These are phyloP conservation scores for Hypoxylon subgilvum DNA, from an alignment of 495 filamentous ascomycete genomes.

Conservation along the genomic window DNA sequence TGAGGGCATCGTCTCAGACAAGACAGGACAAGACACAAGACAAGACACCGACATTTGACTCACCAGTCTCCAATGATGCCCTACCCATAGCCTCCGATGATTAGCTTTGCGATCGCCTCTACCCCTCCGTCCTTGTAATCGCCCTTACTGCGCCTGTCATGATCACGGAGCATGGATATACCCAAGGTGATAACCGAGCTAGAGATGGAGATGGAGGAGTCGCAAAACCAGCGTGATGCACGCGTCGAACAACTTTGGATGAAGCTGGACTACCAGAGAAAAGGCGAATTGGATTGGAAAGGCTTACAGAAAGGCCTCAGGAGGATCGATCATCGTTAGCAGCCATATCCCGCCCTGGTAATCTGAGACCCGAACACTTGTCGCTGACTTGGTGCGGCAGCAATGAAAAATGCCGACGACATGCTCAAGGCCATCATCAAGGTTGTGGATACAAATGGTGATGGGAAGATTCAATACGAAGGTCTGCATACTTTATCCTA, in stretches of 20 bases:
- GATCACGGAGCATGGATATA: constrained; percentile 49
- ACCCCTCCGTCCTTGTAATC: constrained; percentile 17
- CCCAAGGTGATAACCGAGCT: constrained; percentile 52
- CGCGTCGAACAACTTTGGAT: constrained; percentile 81
- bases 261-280: constrained; percentile 74
- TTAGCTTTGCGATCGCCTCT: constrained; percentile 35
- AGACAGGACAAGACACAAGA: constrained; percentile 9
- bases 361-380: constrained; percentile 2
- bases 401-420: constrained; percentile 91
- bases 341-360: constrained; percentile 12
- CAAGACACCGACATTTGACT: constrained; percentile 13
- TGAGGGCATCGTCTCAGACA: constrained; percentile 30
- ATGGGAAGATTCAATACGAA: constrained; percentile 87
- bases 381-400: constrained; percentile 54
- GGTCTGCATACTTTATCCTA: constrained; percentile 55
- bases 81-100: constrained; percentile 39
- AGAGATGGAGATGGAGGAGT: constrained; percentile 61
- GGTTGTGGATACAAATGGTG: constrained; percentile 81
- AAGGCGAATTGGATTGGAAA: constrained; percentile 80
- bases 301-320: constrained; percentile 82
- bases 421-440: constrained; percentile 80
- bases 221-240: constrained; percentile 73
- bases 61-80: constrained; percentile 40
- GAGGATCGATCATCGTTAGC: constrained; percentile 91
- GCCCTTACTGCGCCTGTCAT: constrained; percentile 39